These are phyloP conservation scores for Xylariaceae sp. DNA, from an alignment of 2,329 filamentous ascomycete genomes.

Conservation along the genomic window DNA sequence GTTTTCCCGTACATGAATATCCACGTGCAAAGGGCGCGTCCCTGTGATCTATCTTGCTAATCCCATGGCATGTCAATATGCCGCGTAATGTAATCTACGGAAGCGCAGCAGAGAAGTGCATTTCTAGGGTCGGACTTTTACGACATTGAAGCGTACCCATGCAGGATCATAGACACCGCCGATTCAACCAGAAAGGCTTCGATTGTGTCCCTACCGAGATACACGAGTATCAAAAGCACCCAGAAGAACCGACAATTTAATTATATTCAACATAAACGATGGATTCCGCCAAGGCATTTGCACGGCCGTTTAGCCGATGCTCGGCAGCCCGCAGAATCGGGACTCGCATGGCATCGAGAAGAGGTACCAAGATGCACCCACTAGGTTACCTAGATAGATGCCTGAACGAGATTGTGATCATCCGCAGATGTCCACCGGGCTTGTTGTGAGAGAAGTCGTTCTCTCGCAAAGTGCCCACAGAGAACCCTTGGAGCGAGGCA, in stretches of 20 bases:
- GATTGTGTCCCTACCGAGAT: background rate
- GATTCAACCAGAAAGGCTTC: background rate
- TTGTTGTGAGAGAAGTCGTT: background rate
- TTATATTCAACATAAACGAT: background rate
- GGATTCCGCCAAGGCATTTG: background rate
- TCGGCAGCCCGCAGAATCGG: background rate
- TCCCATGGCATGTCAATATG: background rate
- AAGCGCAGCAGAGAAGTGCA: background rate
- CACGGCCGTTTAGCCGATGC: background rate
- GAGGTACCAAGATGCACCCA: background rate
- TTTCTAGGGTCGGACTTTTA: background rate
- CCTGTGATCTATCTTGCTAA: conserved; percentile 27
- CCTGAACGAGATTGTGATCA: background rate
- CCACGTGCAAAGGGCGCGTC: conserved; percentile 40
- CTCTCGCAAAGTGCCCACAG: background rate
- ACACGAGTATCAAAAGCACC: too few species aligned
- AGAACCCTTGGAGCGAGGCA: background rate
- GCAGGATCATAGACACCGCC: background rate
- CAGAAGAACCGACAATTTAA: background rate
- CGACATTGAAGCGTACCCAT: background rate
- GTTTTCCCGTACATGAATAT: conserved; percentile 42
- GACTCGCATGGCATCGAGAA: background rate
- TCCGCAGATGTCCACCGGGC: background rate
- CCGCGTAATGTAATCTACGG: background rate
- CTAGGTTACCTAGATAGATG: background rate